Evolutionary conservation across 2,329 filamentous ascomycete species (phyloP), one percentile per base, ranked within the genome.

Genomic region (Chrysoporthe cubensis): DNA sequence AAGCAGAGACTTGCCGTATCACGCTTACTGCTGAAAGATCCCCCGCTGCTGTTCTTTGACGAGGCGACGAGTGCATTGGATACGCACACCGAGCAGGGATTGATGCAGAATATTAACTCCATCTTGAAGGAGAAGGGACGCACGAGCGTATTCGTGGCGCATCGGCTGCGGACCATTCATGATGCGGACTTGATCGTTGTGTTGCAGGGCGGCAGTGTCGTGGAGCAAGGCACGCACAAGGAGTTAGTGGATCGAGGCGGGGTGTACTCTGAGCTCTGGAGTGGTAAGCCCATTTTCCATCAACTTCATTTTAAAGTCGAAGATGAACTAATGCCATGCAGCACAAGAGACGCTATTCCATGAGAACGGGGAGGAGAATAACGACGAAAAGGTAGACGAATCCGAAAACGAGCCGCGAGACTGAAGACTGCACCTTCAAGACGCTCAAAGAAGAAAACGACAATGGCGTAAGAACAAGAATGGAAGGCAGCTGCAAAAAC

Each of bases 121-220:
- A 96, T 98, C 64, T 82, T 98, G 65, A 91, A 91, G 73, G 94
- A 97, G 75, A 97, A 97, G 81, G 84, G 84, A 3, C 87, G 94
- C 66, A 98, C 96, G 0, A 97, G 94, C 72, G 92, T 99, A 0
- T 98, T 98, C 76, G 91, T 99, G 5, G 96, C 96, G 7, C 96
- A 98, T 78, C 87, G 96, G 21, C 81, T 99, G 69, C 88, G 95
- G 64, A 98, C 96, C 0, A 97, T 99, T 72, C 97, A 92, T 75
- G 96, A 98, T 75, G 92, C 92, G 50, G 92, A 98, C 79, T 82
- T 94, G 73, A 98, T 98, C 73, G 94, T 98, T 74, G 96, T 98
- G 48, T 81, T 98, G 66, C 91, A 90, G 76, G 90, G 92, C 69
- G 96, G 96, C 0, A 83, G 83, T 16, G 94, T 98, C n/a, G 93